Conservation (phyloP, 352 stramenopile species). For the Globisporangium recalcitrans region DNA sequence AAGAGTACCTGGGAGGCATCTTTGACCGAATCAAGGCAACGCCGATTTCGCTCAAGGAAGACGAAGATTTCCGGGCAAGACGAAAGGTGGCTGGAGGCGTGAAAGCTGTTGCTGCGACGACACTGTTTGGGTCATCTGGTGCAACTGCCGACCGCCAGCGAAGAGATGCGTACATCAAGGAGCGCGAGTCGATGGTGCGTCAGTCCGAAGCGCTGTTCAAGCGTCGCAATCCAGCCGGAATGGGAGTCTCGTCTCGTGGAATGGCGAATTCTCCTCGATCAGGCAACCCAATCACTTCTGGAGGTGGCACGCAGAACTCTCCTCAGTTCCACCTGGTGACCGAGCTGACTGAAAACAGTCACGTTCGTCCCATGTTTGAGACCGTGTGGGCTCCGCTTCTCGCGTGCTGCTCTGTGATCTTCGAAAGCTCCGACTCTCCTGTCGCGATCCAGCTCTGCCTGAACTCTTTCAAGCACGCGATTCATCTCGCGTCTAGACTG, state of each 20-base stretch:
- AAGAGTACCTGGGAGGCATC: constrained; percentile 91
- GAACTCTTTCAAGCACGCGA: constrained; percentile 93
- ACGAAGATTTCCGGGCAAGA: constrained; percentile 77
- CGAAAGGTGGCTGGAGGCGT: constrained; percentile 21
- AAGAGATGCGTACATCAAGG: constrained; percentile 79
- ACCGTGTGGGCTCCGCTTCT: constrained; percentile 97
- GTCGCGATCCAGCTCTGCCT: constrained; percentile 92
- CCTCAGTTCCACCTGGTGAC: constrained; percentile 65
- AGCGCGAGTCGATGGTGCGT: constrained; percentile 78
- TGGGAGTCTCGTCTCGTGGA: constrained; percentile 18
- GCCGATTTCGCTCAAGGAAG: constrained; percentile 96
- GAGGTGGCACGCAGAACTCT: constrained; percentile 16
- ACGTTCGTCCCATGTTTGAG: constrained; percentile 97
- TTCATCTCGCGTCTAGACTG: constrained; percentile 85
- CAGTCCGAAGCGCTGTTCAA: constrained; percentile 79
- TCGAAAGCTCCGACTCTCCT: constrained; percentile 92
- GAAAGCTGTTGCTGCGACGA: constrained; percentile 28
- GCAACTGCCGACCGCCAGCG: constrained; percentile 57
- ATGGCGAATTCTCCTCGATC: constrained; percentile 19
- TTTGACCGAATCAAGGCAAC: constrained; percentile 95
- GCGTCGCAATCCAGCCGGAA: constrained; percentile 36
- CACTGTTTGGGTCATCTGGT: constrained; percentile 60
- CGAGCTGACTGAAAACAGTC: constrained; percentile 59
- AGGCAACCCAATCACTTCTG: constrained; percentile 5
- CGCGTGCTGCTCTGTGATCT: constrained; percentile 95